Percentiles rank a stretch among this genome's conserved stretches.
Conservation (phyloP, 129 eudicot species). For the Centaurea solstitialis region DNA sequence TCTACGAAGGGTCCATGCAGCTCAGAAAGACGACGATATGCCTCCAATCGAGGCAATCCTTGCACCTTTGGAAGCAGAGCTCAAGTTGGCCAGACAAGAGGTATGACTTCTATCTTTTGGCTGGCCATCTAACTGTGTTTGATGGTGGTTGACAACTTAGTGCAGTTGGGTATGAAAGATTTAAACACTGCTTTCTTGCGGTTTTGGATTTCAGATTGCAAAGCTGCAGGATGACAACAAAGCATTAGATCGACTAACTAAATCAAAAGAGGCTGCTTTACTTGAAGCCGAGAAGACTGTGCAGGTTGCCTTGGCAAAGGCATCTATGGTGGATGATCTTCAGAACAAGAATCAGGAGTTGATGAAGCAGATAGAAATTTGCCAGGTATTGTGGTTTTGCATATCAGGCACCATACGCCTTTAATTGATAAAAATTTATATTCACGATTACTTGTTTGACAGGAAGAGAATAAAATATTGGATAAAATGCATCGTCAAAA, state of each 20-base stretch:
- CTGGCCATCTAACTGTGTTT: background rate
- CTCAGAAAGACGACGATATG: constrained; percentile 94
- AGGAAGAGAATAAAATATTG: constrained; percentile 86
- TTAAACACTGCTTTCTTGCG: background rate
- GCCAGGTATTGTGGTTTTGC: constrained; percentile 54
- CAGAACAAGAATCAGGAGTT: constrained; percentile 95
- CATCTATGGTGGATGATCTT: constrained; percentile 93
- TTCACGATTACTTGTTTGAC: background rate
- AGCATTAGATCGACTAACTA: constrained; percentile 89
- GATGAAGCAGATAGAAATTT: constrained; percentile 95
- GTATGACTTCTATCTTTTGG: constrained; percentile 46
- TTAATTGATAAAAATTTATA: background rate
- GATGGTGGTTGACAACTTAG: background rate
- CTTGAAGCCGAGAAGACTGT: constrained; percentile 97
- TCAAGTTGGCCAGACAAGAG: constrained; percentile 92
- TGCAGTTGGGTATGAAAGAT: constrained; percentile 3
- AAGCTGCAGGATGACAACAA: constrained; percentile 94
- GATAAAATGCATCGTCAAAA: constrained; percentile 92
- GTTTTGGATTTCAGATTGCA: constrained; percentile 61
- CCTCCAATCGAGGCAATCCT: constrained; percentile 95
- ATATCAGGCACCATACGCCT: background rate
- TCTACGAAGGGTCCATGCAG: constrained; percentile 90
- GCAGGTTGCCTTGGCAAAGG: constrained; percentile 89
- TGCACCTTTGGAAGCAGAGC: constrained; percentile 94
- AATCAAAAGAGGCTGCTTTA: constrained; percentile 95